Conservation (phyloP, 768 basidiomycete species). For the Plicaturopsis crispa region DNA sequence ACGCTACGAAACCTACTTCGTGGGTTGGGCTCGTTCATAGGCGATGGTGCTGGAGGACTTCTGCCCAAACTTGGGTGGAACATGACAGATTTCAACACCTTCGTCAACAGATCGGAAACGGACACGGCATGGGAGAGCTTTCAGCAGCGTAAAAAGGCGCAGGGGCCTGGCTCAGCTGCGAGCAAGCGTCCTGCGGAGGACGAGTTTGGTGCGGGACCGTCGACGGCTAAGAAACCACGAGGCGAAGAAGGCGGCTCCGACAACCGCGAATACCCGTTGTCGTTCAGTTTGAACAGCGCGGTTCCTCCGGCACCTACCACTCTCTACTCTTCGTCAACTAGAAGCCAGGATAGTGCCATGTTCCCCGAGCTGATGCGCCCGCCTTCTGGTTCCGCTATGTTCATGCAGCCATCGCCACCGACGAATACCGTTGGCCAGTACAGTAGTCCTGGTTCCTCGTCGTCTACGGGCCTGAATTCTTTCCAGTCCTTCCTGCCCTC, state of each 20-base stretch:
- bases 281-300: slow-evolving; percentile 44
- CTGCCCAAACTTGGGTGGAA: slow-evolving; percentile 78
- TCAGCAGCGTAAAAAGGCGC: slow-evolving; percentile 54
- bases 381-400: slow-evolving; percentile 53
- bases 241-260: slow-evolving; percentile 29
- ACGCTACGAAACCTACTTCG: slow-evolving; percentile 73
- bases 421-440: slow-evolving; percentile 34
- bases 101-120: slow-evolving; percentile 81
- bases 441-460: slow-evolving; percentile 19
- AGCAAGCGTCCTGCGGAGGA: slow-evolving; percentile 51
- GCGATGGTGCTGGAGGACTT: slow-evolving; percentile 77
- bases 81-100: slow-evolving; percentile 68
- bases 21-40: slow-evolving; percentile 73
- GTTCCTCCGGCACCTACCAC: slow-evolving; percentile 27
- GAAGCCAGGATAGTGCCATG: slow-evolving; percentile 39
- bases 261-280: slow-evolving; percentile 46
- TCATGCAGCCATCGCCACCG: slow-evolving; percentile 39
- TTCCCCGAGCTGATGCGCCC: slow-evolving; percentile 56
- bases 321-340: slow-evolving; percentile 36
- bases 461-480: slow-evolving; percentile 28
- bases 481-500: slow-evolving; percentile 48
- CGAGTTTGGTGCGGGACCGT: slow-evolving; percentile 26
- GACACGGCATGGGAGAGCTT: slow-evolving; percentile 92
- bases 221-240: slow-evolving; percentile 49
- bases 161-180: slow-evolving; percentile 17